Conservation (phyloP, 805 yeast genomes). For the Kodamaea kaohsiungensis region DNA sequence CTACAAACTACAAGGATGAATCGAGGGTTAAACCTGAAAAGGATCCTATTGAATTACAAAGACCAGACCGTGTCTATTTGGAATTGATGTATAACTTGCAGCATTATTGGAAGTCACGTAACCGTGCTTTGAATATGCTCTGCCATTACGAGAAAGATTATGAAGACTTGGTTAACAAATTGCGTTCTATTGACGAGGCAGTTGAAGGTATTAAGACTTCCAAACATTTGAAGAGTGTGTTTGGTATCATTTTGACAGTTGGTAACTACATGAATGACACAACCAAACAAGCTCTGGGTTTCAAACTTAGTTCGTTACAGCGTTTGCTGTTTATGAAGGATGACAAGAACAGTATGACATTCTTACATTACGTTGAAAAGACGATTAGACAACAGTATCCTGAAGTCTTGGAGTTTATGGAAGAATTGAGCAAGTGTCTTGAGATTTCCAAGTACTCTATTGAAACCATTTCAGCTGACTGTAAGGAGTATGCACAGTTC, state of each 20-base stretch:
- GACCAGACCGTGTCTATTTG: conserved; percentile 70
- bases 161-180: conserved; percentile 55
- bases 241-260: conserved; percentile 66
- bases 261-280: conserved; percentile 81
- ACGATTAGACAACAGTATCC: conserved; percentile 66
- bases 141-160: conserved; percentile 65
- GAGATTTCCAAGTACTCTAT: conserved; percentile 62
- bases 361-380: conserved; percentile 74
- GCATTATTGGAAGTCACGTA: conserved; percentile 71
- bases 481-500: conserved; percentile 52
- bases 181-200: conserved; percentile 60
- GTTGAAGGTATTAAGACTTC: conserved; percentile 55
- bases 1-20: conserved; percentile 46
- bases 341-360: conserved; percentile 65
- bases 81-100: conserved; percentile 68
- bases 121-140: conserved; percentile 58
- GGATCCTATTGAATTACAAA: conserved; percentile 57
- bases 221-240: conserved; percentile 53
- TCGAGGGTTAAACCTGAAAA: conserved; percentile 44
- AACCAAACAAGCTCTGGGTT: conserved; percentile 68
- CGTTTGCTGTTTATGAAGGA: conserved; percentile 73
- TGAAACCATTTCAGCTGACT: conserved; percentile 62
- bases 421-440: conserved; percentile 54
- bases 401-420: conserved; percentile 58
- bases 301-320: conserved; percentile 66